Evolutionary conservation across 2,329 filamentous ascomycete genomes (phyloP).

Genomic region (Verticillium dahliae): DNA sequence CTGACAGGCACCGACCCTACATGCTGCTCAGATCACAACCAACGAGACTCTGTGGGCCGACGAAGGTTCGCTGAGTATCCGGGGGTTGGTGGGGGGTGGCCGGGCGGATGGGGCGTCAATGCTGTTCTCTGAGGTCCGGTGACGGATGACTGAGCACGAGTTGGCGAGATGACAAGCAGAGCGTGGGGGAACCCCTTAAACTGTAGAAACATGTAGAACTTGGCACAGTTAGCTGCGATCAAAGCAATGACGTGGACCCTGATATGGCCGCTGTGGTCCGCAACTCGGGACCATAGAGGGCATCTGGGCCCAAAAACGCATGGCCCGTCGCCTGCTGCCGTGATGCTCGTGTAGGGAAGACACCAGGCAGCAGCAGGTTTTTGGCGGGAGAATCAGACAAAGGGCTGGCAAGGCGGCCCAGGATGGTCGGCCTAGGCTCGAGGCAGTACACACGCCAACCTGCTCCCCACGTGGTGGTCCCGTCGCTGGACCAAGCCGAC

Average conservation of each 20-base stretch:
- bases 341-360: neutral
- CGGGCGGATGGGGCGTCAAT: neutral
- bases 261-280: neutral
- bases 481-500: neutral
- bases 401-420: too few species aligned
- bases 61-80: neutral
- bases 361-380: neutral
- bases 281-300: neutral
- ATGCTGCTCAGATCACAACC: constrained; percentile 5
- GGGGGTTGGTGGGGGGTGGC: neutral
- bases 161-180: neutral
- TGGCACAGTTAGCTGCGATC: neutral
- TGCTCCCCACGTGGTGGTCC: neutral
- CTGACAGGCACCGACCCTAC: constrained; percentile 1
- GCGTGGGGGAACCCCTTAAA: neutral
- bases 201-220: neutral
- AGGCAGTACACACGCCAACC: neutral
- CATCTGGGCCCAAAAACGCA: neutral
- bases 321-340: neutral
- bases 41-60: neutral
- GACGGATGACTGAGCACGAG: neutral
- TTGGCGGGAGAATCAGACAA: neutral
- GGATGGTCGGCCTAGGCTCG: neutral
- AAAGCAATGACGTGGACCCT: neutral
- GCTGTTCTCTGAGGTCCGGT: neutral